A percentile compares a stretch with the other conserved stretches of the same genome.
phyloP scores from a whole-genome alignment of 139 green algal genomes.

The Edaphochlamys debaryana region DNA sequence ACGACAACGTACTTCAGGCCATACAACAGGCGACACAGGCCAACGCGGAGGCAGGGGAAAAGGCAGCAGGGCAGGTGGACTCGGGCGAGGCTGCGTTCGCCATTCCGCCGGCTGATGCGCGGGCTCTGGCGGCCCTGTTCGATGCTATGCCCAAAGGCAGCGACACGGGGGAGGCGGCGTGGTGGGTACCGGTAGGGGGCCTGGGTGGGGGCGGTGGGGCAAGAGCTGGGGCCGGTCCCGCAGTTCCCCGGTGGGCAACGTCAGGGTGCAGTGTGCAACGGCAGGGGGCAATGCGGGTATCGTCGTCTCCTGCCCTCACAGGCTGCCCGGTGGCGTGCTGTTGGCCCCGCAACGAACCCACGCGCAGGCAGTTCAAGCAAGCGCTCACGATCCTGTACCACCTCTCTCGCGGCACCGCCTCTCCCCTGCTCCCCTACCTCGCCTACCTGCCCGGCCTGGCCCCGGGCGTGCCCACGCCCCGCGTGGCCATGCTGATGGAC shows the following conservation, averaged over 20 bases:
- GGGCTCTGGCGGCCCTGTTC: not conserved
- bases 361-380: conserved; percentile 74
- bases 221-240: no score
- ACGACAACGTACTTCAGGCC: conserved; percentile 15
- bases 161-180: conserved; percentile 11
- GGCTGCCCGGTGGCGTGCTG: no score
- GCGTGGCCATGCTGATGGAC: conserved; percentile 56
- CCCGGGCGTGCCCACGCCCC: conserved; percentile 38
- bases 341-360: no score
- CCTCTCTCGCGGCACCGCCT: conserved; percentile 22
- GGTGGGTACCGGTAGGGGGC: no score
- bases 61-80: no score
- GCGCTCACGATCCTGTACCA: conserved; percentile 53
- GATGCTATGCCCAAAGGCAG: not conserved
- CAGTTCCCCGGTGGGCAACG: no score
- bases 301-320: not conserved
- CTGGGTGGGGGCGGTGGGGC: no score
- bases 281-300: no score
- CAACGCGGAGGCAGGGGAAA: not conserved
- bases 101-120: not conserved
- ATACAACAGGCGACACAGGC: no score
- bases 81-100: not conserved
- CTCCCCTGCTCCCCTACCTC: conserved; percentile 48
- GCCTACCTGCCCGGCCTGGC: conserved; percentile 49
- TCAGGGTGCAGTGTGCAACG: no score